These are phyloP conservation scores for Penicillium sp. DNA, from an alignment of 2,329 filamentous ascomycete species.

Conservation along the genomic window DNA sequence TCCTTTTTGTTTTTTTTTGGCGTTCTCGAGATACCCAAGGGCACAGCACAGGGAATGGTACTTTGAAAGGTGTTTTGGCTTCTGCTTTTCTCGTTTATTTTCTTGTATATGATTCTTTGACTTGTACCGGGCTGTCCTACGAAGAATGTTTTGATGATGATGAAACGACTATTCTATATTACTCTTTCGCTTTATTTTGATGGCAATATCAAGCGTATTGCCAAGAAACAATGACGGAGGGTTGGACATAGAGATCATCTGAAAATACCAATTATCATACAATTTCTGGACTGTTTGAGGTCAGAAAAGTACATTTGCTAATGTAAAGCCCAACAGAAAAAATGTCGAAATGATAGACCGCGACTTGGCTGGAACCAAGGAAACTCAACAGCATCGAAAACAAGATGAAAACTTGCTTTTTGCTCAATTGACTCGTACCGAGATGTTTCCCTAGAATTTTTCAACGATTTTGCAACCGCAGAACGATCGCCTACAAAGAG, in stretches of 20 bases:
- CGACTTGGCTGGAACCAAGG: too few species aligned
- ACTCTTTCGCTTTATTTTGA: not conserved
- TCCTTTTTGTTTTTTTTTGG: not conserved
- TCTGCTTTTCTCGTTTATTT: not conserved
- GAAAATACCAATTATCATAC: not conserved
- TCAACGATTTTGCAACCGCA: too few species aligned
- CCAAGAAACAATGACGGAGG: not conserved
- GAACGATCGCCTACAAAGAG: too few species aligned
- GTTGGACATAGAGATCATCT: not conserved
- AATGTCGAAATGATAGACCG: too few species aligned
- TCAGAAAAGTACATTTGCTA: too few species aligned
- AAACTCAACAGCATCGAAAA: too few species aligned
- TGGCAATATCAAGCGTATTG: not conserved
- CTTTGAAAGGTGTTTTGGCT: not conserved
- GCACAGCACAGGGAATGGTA: not conserved
- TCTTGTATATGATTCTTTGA: not conserved
- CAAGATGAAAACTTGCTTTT: too few species aligned
- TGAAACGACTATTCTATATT: conserved; percentile 48
- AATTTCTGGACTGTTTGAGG: too few species aligned
- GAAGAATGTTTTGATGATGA: not conserved
- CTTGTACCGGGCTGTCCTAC: not conserved
- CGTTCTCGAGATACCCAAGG: conserved; percentile 1
- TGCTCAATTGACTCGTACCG: too few species aligned
- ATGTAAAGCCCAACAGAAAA: not conserved
- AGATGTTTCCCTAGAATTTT: too few species aligned